Base-by-base conservation (phyloP, 805 yeast genomes). In the Zygoascus flipseniorum region DNA sequence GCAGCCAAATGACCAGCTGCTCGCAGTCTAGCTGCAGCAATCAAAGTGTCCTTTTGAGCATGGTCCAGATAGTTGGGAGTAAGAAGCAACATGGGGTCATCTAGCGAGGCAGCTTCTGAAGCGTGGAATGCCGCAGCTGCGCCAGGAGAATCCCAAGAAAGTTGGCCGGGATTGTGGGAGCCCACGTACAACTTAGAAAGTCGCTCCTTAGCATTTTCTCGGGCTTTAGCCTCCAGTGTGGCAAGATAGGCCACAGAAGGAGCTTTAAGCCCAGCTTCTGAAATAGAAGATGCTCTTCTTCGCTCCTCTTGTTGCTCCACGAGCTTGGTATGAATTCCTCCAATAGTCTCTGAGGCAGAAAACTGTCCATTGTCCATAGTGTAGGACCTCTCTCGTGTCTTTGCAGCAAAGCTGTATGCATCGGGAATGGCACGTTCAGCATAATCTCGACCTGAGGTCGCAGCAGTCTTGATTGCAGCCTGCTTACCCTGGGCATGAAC, bases 11-110 rank as follows among this genome's bases (percentile, higher is more conserved):
- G 65, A 31, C 60, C 61, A 10, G 70, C 72, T 8, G 83, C 85
- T 50, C 78, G 78, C 56, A 67, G 65, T 19, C 77, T 70, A 13
- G 89, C 88, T 52, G 71, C 66, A 6, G 76, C 72, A 54, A 81
- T 75, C 51, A 79, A 69, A 48, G 77, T 71, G 37, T 72, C 73
- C 47, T 48, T 47, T 13, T 55, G 56, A 20, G 18, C 51, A 8
- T 50, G 23, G 23, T 57, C 60, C 26, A 55, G 51, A 44, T 55
- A 55, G 31, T 49, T 47, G 11, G 60, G 58, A 16, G 58, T 55
- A 14, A 52, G 51, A 41, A 37, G 51, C 28, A 57, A 43, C 41
- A 55, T 18, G 5, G 60, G 58, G 42, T 57, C 60, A 16, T 43
- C 43, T 26, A 53, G 42, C 8, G 42, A 50, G 8, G 47, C 53